Evolutionary conservation across 768 basidiomycete species (phyloP), one percentile per base, ranked within the genome.

Genomic region (Agrocybe pediades): DNA sequence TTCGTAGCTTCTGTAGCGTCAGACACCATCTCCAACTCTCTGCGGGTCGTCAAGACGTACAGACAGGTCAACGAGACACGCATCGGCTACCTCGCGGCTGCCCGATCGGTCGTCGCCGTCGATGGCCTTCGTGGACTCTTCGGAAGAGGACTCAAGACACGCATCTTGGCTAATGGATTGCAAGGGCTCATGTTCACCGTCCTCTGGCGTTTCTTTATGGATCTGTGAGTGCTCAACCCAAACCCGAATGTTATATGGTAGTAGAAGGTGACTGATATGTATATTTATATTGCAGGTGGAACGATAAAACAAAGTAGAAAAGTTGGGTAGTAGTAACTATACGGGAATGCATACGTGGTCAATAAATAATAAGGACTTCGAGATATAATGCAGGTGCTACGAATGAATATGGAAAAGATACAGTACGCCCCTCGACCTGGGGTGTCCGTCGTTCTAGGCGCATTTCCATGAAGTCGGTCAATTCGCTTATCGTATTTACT

Each of bases 31-130:
- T 92, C 89, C 41, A 98, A 98, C 73, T 92, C 88, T 5, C 74
- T 98, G 1, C 83, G 93, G 17, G 95, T 98, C 2, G 72, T 98
- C 65, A 98, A 98, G 80, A 98, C 96, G 0, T 98, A 97, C 71
- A 77, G 95, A 15, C 96, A 98, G 68, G 93, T 95, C 26, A 84
- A 94, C 65, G 86, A 88, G 55, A 83, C 83, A 4, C 81, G 84
- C 25, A 87, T 98, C 15, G 83, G 87, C 1, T 98, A 98, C 66
- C 51, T 77, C 3, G 83, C 86, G 47, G 91, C 93, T 0, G 94
- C 92, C 0, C 79, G 79, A 44, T 84, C 82, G 5, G 89, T 98
- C 43, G 74, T 97, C 30, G 80, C 79, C 1, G 70, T 73, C 0
- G 95, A 97, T 59, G 95, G 95, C 9, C 50, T 86, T n/a, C 64